Conservation (phyloP, 2,329 filamentous ascomycete species). For the Cladosporium sp. region DNA sequence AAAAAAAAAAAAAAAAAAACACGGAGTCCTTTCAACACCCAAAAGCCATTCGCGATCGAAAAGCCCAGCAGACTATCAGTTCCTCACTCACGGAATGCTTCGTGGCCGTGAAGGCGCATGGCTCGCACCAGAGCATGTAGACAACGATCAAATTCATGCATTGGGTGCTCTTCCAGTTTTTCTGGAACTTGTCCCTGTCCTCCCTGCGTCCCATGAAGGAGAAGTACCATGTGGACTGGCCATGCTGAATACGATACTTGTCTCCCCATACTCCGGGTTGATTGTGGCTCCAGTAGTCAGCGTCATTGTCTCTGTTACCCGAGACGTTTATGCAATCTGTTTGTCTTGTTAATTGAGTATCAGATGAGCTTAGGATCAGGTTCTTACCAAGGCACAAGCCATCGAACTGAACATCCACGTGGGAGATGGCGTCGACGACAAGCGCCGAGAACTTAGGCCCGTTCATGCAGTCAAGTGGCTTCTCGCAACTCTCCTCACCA, state of each 20-base stretch:
- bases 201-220: constrained; percentile 29
- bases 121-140: background rate
- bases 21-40: background rate
- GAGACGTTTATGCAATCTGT: background rate
- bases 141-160: background rate
- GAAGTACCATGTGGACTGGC: constrained; percentile 36
- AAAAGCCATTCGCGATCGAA: background rate
- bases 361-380: background rate
- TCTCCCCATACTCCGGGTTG: constrained; percentile 28
- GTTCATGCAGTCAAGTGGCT: background rate
- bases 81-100: background rate
- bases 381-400: constrained; percentile 33
- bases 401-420: constrained; percentile 27
- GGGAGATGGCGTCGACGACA: background rate
- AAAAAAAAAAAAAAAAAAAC: too few species aligned
- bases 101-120: background rate
- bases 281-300: constrained; percentile 27
- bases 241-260: constrained; percentile 31
- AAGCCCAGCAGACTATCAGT: background rate
- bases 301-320: background rate
- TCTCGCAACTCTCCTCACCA: too few species aligned
- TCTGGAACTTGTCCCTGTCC: background rate
- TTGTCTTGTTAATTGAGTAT: background rate
- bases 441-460: background rate
- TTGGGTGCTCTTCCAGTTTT: background rate